phyloP scores from a whole-genome alignment of 768 basidiomycete genomes.

The Rickenella mellea region DNA sequence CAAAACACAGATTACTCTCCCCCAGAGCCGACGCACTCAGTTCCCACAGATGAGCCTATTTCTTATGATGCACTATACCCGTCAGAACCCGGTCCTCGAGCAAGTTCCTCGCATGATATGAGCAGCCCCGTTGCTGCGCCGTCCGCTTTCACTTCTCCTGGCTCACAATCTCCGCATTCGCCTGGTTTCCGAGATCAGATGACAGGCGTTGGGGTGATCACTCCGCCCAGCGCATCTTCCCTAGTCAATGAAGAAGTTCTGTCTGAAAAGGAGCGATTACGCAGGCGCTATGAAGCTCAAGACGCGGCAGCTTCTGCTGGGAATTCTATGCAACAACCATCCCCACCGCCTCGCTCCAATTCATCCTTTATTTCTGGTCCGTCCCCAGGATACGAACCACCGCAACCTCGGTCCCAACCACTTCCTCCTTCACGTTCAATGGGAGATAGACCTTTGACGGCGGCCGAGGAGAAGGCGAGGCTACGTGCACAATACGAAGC shows the following conservation, averaged over 20 bases:
- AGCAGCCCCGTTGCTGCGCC: too few relatives aligned
- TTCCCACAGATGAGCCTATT: conserved; percentile 31
- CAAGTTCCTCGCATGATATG: conserved; percentile 21
- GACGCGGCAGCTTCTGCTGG: conserved; percentile 42
- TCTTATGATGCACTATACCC: conserved; percentile 59
- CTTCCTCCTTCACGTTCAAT: conserved; percentile 17
- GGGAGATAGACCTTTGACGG: conserved; percentile 37
- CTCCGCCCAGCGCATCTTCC: conserved; percentile 44
- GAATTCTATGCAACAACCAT: conserved; percentile 12
- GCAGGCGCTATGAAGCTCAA: conserved; percentile 53
- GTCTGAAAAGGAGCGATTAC: conserved; percentile 62
- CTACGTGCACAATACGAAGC: conserved; percentile 55
- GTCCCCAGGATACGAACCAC: conserved; percentile 13
- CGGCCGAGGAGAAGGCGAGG: conserved; percentile 73
- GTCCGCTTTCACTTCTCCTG: background rate
- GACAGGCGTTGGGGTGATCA: conserved; percentile 9
- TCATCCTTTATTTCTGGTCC: conserved; percentile 13
- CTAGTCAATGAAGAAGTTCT: conserved; percentile 25
- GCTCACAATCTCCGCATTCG: background rate
- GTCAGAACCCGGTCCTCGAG: conserved; percentile 16
- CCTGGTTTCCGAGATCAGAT: background rate
- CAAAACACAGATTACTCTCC: conserved; percentile 25
- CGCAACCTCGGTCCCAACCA: conserved; percentile 21
- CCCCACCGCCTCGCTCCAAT: conserved; percentile 13
- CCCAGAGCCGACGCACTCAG: conserved; percentile 5